Evolutionary conservation across 805 yeast species (phyloP).

Genomic region (Ogataea allantospora): DNA sequence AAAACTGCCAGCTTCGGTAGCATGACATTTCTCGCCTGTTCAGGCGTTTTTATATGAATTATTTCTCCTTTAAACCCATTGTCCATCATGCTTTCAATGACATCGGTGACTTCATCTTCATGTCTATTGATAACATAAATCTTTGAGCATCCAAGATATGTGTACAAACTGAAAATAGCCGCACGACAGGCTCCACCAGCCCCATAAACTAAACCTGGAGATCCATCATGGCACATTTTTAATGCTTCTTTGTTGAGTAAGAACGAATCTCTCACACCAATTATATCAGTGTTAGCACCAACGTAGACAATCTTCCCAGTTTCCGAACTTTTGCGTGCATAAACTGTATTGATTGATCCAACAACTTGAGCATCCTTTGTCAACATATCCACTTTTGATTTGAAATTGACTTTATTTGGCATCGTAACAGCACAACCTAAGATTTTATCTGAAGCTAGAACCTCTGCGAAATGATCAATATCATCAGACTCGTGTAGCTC

Average conservation of each 20-base stretch:
- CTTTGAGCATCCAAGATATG: constrained; percentile 9
- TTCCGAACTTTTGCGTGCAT: constrained; percentile 6
- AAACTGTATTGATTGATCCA: constrained; percentile 12
- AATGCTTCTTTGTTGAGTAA: constrained; percentile 3
- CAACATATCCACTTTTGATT: constrained; percentile 4
- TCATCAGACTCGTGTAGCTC: constrained; percentile 6
- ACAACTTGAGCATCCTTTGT: constrained; percentile 11
- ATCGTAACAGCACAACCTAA: constrained; percentile 14
- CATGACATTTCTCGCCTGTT: constrained; percentile 7
- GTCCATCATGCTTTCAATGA: constrained; percentile 7
- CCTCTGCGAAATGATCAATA: constrained; percentile 2
- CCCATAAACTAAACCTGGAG: constrained; percentile 13
- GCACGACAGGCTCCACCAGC: constrained; percentile 16
- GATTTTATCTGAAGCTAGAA: constrained; percentile 2
- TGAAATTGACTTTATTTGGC: constrained; percentile 13
- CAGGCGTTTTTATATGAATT: constrained; percentile 8
- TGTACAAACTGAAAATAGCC: constrained; percentile 9
- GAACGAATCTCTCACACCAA: constrained; percentile 12
- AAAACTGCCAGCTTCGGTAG: constrained; percentile 7
- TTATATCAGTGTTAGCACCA: constrained; percentile 13
- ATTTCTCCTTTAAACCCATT: constrained; percentile 11
- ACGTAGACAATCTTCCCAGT: constrained; percentile 2
- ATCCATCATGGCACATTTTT: constrained; percentile 1
- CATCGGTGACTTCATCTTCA: constrained; percentile 6
- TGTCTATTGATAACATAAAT: constrained; percentile 10